Evolutionary conservation across 2,329 filamentous ascomycete species (phyloP), one percentile per base, ranked within the genome.

Genomic region (Thelonectria olida): DNA sequence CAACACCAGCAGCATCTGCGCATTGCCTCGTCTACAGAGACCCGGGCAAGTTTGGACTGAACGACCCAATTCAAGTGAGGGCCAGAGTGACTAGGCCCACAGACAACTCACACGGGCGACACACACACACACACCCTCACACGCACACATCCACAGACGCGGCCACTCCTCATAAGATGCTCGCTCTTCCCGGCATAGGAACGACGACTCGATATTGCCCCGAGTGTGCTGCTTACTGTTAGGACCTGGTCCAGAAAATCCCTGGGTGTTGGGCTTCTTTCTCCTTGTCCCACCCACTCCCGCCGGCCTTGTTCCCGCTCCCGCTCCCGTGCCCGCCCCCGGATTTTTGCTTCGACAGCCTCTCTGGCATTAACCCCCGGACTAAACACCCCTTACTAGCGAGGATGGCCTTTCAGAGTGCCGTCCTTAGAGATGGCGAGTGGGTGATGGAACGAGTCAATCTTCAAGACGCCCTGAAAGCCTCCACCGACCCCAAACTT

Each of bases 391-490:
- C 72, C 68, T 68, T 64, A 51, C 36, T 54, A 47, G 60, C 47
- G 56, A 73, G 12, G 38, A 80, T 79, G 78, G 76, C 83, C 54
- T 81, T 88, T 60, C 84, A 88, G 69, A 84, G 83, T 34, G 85
- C 81, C 63, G 79, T 87, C 62, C 72, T 86, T 22, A 79, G 82
- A 62, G 77, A 85, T 68, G 85, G 85, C 62, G 76, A 82, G 72
- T 88, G 85, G 85, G 82, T 87, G 34, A 83, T 82, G n/a, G 78
- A 83, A 67, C 85, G 78, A 1, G 76, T 85, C 67, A 76, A 80
- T 61, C 64, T 84, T 57, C 68, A 79, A 63, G 75, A 76, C 51
- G 74, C 81, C 42, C 71, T 84, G 49, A 79, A 77, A 48, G 77
- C 75, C 41, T 78, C 77, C 53, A 66, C 70, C 39, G 69, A 64